These are phyloP conservation scores for Caryopteris hybrid DNA, from an alignment of 305 asterid species.

Conservation along the genomic window DNA sequence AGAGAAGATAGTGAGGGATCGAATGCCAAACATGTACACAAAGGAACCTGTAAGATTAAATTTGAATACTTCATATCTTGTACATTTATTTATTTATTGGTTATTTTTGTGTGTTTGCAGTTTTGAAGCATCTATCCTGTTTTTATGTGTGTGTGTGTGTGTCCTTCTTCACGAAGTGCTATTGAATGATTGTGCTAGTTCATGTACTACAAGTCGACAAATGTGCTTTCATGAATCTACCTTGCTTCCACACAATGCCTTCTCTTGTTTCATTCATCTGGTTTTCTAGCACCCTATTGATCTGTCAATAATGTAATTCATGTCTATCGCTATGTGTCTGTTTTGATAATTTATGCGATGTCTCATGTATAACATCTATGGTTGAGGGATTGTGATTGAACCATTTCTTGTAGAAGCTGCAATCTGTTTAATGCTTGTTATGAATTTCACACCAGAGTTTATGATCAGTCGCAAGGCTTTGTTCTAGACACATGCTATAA, in stretches of 20 bases:
- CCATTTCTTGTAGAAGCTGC: neutral
- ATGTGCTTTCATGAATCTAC: neutral
- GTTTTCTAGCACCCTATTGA: neutral
- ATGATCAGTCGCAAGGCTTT: neutral
- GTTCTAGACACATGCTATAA: neutral
- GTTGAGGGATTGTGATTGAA: neutral
- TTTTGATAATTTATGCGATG: neutral
- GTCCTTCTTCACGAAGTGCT: neutral
- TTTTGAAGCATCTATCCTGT: neutral
- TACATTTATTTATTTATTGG: conserved; percentile 1
- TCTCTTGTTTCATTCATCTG: neutral
- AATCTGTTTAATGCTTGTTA: neutral
- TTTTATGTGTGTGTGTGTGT: neutral
- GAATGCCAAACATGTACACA: conserved; percentile 51
- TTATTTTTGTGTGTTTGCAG: neutral
- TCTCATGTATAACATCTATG: neutral
- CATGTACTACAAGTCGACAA: neutral
- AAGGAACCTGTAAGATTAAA: conserved; percentile 55
- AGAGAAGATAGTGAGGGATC: conserved; percentile 52
- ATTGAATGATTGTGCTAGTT: neutral
- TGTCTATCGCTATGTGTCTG: neutral
- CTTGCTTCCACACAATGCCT: neutral
- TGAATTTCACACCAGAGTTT: neutral
- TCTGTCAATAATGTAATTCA: neutral
- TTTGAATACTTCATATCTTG: neutral